These are phyloP conservation scores for Actinomucor elegans DNA, from an alignment of 371 early-diverging fungal species.

Conservation along the genomic window DNA sequence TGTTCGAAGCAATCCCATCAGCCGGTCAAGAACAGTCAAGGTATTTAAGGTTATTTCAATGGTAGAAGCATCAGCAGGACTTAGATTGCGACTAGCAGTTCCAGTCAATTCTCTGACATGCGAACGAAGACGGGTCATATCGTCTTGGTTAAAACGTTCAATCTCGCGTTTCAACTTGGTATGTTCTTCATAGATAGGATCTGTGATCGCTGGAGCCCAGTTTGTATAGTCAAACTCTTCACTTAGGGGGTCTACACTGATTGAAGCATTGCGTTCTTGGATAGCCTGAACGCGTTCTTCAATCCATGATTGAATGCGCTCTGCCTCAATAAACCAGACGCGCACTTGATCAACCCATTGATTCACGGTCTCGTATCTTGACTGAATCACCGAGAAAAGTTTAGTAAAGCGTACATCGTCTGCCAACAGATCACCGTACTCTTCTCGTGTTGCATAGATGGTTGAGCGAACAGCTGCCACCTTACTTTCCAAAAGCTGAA, in stretches of 20 bases:
- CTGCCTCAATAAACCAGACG: conserved; percentile 55
- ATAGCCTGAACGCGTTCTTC: conserved; percentile 38
- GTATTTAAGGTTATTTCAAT: conserved; percentile 48
- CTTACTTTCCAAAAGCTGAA: conserved; percentile 33
- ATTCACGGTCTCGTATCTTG: conserved; percentile 33
- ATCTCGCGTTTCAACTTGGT: conserved; percentile 42
- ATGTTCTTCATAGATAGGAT: conserved; percentile 30
- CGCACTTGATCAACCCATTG: conserved; percentile 56
- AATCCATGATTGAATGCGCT: conserved; percentile 52
- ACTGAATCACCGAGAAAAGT: conserved; percentile 24
- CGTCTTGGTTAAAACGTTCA: conserved; percentile 51
- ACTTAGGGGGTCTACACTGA: conserved; percentile 32
- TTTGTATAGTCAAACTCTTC: conserved; percentile 12
- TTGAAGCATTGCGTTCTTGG: conserved; percentile 22
- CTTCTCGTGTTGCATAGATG: conserved; percentile 30
- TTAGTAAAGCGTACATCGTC: conserved; percentile 14
- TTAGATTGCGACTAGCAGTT: conserved; percentile 22
- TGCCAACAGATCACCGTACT: conserved; percentile 28
- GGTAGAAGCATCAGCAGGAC: conserved; percentile 51
- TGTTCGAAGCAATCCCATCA: conserved; percentile 22
- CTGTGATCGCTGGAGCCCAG: conserved; percentile 12
- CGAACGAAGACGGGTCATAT: conserved; percentile 49
- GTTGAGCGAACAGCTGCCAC: conserved; percentile 32
- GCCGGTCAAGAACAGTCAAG: conserved; percentile 31
- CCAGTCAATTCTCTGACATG: conserved; percentile 42